A percentile compares a stretch with the other conserved stretches of the same genome.
Evolutionary conservation across 768 basidiomycete genomes (phyloP).

Genomic region (Hydnum rufescens): DNA sequence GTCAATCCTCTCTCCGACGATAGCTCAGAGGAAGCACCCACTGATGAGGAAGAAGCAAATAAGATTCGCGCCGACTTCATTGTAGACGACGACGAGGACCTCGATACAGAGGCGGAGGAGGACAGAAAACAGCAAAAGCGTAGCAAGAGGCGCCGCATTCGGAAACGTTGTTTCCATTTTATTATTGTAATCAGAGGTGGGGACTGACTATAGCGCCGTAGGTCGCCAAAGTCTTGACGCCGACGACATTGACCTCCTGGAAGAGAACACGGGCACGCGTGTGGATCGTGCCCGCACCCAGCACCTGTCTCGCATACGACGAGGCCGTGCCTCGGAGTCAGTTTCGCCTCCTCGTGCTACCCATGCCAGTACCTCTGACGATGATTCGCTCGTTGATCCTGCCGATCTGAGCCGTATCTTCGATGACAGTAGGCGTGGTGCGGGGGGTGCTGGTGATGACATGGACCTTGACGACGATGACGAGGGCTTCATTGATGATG

Average conservation of each 20-base stretch:
- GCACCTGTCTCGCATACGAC: conserved; percentile 53
- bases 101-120: conserved; percentile 38
- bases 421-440: conserved; percentile 45
- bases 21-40: conserved; percentile 78
- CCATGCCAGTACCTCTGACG: conserved; percentile 54
- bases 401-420: conserved; percentile 45
- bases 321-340: conserved; percentile 38
- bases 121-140: conserved; percentile 21
- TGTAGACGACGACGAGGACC: conserved; percentile 73
- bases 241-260: conserved; percentile 60
- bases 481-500: conserved; percentile 52
- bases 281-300: conserved; percentile 32
- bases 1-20: conserved; percentile 37
- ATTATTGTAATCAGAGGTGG: no score
- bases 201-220: not conserved
- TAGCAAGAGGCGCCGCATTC: conserved; percentile 42
- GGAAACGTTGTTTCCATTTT: conserved; percentile 5
- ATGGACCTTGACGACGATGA: conserved; percentile 24
- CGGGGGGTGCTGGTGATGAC: conserved; percentile 3
- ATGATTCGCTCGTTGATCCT: conserved; percentile 41
- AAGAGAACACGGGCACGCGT: conserved; percentile 68
- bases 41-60: conserved; percentile 74
- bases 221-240: conserved; percentile 43
- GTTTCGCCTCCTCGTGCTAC: conserved; percentile 47
- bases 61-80: conserved; percentile 78